These are phyloP conservation scores for Solanum peruvianum DNA, from an alignment of 257 asterid genomes.

Conservation along the genomic window DNA sequence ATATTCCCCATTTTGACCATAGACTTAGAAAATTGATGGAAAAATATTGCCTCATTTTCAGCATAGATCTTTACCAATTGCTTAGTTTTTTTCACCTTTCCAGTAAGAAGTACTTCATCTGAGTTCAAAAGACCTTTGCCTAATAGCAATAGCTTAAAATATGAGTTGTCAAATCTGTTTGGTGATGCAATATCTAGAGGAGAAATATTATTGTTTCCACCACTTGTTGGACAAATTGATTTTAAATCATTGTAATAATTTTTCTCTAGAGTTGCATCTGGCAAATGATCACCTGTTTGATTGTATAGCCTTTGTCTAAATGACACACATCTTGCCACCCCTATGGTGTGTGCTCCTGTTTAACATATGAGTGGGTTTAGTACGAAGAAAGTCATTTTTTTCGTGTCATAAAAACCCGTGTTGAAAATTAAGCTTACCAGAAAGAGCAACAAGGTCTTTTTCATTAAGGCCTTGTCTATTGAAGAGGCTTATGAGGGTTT, in stretches of 20 bases:
- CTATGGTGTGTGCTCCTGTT: conserved; percentile 80
- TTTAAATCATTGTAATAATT: conserved; percentile 38
- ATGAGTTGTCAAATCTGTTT: conserved; percentile 55
- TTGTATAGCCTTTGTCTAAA: conserved; percentile 70
- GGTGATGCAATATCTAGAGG: conserved; percentile 69
- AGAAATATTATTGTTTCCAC: conserved; percentile 57
- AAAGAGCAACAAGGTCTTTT: conserved; percentile 71
- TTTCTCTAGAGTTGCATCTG: conserved; percentile 48
- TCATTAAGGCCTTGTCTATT: conserved; percentile 42
- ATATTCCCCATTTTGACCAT: conserved; percentile 76
- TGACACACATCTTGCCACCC: conserved; percentile 65
- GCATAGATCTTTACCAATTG: conserved; percentile 54
- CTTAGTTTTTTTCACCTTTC: conserved; percentile 22
- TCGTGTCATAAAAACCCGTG: background rate
- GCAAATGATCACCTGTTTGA: conserved; percentile 51
- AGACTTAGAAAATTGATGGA: conserved; percentile 51
- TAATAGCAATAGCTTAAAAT: conserved; percentile 46
- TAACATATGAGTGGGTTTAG: background rate
- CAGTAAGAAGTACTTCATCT: conserved; percentile 52
- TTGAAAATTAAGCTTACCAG: conserved; percentile 22
- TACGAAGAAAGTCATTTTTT: background rate
- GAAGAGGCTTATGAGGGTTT: conserved; percentile 35
- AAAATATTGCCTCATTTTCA: conserved; percentile 40
- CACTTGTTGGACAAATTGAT: conserved; percentile 40
- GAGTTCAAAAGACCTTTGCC: conserved; percentile 71